Percentiles rank a stretch among this genome's conserved stretches.
Evolutionary conservation across 1,284 basidiomycete genomes (phyloP).

Genomic region (Heterobasidion occidentale): DNA sequence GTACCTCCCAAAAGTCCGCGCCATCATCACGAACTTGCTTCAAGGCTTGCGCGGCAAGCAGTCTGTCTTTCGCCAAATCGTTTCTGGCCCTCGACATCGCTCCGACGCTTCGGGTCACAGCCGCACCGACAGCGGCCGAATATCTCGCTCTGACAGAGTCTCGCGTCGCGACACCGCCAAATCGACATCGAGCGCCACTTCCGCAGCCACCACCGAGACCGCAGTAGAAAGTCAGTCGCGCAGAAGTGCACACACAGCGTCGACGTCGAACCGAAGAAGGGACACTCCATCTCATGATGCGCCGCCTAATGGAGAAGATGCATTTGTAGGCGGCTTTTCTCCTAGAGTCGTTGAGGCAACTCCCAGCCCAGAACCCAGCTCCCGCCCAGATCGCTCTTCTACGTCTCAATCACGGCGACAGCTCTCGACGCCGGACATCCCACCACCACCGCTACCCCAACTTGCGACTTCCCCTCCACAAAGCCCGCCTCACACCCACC

Average conservation of each 20-base stretch:
- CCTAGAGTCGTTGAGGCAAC: constrained; percentile 13
- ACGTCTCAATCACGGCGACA: constrained; percentile 4
- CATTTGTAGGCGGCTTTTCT: constrained; percentile 46
- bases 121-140: constrained; percentile 39
- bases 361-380: constrained; percentile 6
- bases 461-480: constrained; percentile 9
- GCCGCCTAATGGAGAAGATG: constrained; percentile 22
- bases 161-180: constrained; percentile 7
- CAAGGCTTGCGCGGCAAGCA: constrained; percentile 93
- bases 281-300: constrained; percentile 24
- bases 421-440: constrained; percentile 4
- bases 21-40: constrained; percentile 88
- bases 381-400: constrained; percentile 4
- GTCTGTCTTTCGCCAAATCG: constrained; percentile 64
- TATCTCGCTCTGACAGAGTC: constrained; percentile 35
- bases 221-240: constrained; percentile 12
- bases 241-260: constrained; percentile 9
- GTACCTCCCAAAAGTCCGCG: constrained; percentile 87
- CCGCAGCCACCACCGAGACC: constrained; percentile 6
- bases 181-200: constrained; percentile 4
- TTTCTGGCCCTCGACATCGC: constrained; percentile 48
- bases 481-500: constrained; percentile 3
- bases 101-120: constrained; percentile 40
- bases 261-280: constrained; percentile 17
- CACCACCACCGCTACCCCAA: constrained; percentile 7